Base-by-base conservation (phyloP, 306 rosid species). In the Fagus crenata region DNA sequence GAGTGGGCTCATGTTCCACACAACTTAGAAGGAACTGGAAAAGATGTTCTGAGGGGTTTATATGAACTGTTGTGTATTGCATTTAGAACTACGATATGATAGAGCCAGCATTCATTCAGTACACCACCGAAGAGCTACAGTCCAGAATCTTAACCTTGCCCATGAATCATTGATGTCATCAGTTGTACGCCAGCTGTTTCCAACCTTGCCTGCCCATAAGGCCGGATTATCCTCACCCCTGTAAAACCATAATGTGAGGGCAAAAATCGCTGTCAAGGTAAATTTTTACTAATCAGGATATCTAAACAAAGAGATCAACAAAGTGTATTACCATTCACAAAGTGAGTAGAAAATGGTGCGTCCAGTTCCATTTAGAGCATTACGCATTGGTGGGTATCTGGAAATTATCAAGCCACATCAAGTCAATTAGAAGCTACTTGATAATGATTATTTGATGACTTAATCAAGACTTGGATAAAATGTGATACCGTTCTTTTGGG, bases 101-200 rank as follows among this genome's bases (percentile, higher is more conserved):
- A 69, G 46, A 33, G 13, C 63, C 46, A 81, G 59, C 72, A 53
- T 59, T 32, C 14, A 33, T 46, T 79, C 67, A 74, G 40, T 75
- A 59, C 56, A 67, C 53, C 18, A 35, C 15, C 55, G 3, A 75
- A 40, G 49, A 72, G 33, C 69, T 64, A 69, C 51, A 81, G 80
- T 72, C 56, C 67, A 75, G 82, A 81, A 79, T 53, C 73, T 72
- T 42, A 78, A 95, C 99, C 99, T 95, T 78, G 93, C 93, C 99
- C 99, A 95, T 69, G 97, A 8, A 77, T 95, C 97, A 80, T 88
- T 88, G 78, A 95, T 95, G 83, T 95, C 99, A 1, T 81, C 91
- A 7, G 99, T 92, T 75, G 99, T 92, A 76, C 99, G 97, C 99
- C 99, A 95, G 83, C 99, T 95, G 78, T 95, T 92, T 80, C 99